Evolutionary conservation across 352 stramenopile species (phyloP), one percentile per base, ranked within the genome.

Genomic region (Stephanocyclus meneghinianus): DNA sequence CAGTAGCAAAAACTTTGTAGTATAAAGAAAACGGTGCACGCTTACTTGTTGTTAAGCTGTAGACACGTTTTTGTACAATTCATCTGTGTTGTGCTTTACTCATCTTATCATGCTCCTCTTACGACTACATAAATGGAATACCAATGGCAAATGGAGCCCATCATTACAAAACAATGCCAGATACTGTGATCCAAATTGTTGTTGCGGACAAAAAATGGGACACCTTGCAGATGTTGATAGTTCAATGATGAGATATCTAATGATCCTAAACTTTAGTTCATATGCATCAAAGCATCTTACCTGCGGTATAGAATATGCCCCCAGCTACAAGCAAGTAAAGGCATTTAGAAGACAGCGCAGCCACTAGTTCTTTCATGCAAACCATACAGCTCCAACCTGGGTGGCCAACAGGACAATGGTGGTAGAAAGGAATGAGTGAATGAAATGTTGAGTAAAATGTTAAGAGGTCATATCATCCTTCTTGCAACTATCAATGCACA

Each of bases 161-260:
- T 61, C 67, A 92, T 71, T 16, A 92, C 87, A 76, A 92, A 92
- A 1, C 85, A 59, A 77, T 92, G 87, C 87, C 87, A 92, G 55
- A 91, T 88, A 26, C 65, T 78, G 77, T 92, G 87, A 74, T 92
- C 87, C 29, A 91, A 64, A 74, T 91, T 89, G 61, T 90, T 90
- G 72, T 92, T 90, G 16, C 87, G 76, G 8, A 91, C 79, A 74
- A 91, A 92, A 66, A 92, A 92, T 30, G 87, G 87, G 4, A 92
- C 86, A 18, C 87, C 87, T 15, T 4, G 4, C 7, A 40, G 35
- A 40, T 1, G 7, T 40, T 4, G 7, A 40, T 40, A 4, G 35
- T 4, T 40, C 35, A 9, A 40, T 40, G 35, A 40, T 40, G 35
- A 40, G 35, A 40, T 40, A 40, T 40, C 35, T 40, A 40, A 40